Base-by-base conservation (phyloP, 1,139 yeast species). In the Geotrichum klebahnii region DNA sequence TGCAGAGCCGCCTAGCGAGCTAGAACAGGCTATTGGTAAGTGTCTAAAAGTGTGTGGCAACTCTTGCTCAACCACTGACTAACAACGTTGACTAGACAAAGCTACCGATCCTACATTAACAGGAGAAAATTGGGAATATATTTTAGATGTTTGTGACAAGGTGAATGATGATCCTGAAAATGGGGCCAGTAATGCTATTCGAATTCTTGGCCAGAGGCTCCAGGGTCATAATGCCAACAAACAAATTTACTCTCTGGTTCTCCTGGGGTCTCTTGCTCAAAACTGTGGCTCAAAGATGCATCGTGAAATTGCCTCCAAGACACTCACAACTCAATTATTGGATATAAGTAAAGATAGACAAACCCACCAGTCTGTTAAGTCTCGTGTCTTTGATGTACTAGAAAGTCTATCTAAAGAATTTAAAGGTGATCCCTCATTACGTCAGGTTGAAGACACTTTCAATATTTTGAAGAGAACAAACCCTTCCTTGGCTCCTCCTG, bases 211-310 rank as follows among this genome's bases (percentile, higher is more conserved):
- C 44, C 67, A 72, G 19, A 74, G 89, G 47, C 69, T 90, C 42
- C 71, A 72, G 33, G 73, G 76, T 24, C 72, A 77, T 42, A 92
- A 87, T 65, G 97, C 95, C 28, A 92, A 90, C 66, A 84, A 85
- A 1, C 80, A 87, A 26, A 71, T 90, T 49, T 76, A 95, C 59
- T 68, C 94, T 0, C 68, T 92, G 48, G 77, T 96, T 0, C 69
- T 92, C 50, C 69, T 87, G 17, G 77, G 80, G 17, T 83, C 96
- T 0, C 67, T 88, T 33, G 96, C 96, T 0, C 96, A 90, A 67
- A 92, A 92, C 65, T 90, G 97, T 69, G 97, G 97, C 1, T 82
- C 95, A 1, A 74, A 89, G 58, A 79, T 86, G 78, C 82, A 82
- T 60, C 89, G 86, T 55, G 88, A 84, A 59, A 81, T 90, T 41